phyloP scores from a whole-genome alignment of 768 basidiomycete species.

The Amyloporia xantha region DNA sequence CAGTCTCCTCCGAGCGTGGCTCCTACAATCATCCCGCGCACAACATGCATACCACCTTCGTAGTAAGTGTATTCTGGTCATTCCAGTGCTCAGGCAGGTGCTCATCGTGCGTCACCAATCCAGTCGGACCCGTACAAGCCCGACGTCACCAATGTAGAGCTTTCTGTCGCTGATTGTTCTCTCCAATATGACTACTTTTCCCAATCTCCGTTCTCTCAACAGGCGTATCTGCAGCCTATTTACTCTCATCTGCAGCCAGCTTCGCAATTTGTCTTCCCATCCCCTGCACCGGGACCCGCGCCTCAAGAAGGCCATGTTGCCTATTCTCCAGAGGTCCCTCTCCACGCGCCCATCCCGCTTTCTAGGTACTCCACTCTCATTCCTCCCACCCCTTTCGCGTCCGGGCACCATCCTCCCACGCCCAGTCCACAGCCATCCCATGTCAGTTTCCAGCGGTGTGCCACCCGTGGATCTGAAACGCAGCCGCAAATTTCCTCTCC shows the following conservation, averaged over 20 bases:
- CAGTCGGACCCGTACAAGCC: too few species aligned
- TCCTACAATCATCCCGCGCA: not conserved
- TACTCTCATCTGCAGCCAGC: constrained; percentile 1
- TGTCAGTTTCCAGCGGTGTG: too few species aligned
- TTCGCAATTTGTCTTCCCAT: not conserved
- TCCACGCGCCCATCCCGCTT: constrained; percentile 19
- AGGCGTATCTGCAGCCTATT: constrained; percentile 3
- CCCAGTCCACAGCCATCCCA: not conserved
- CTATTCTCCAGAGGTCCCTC: constrained; percentile 4
- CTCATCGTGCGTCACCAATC: too few species aligned
- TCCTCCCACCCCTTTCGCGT: not conserved
- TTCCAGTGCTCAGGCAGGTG: too few species aligned
- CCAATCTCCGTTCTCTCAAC: constrained; percentile 5
- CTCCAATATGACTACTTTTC: not conserved
- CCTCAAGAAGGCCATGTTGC: not conserved
- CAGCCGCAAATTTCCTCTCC: not conserved
- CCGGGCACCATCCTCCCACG: not conserved
- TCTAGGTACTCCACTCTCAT: constrained; percentile 19
- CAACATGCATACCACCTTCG: not conserved
- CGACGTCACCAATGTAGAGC: too few species aligned
- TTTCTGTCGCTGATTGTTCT: too few species aligned
- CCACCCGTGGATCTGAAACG: not conserved
- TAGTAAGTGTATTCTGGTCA: not conserved
- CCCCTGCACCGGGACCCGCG: not conserved
- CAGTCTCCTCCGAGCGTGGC: constrained; percentile 1